These are phyloP conservation scores for Huiozyma naganishii DNA, from an alignment of 805 yeast species.

Conservation along the genomic window DNA sequence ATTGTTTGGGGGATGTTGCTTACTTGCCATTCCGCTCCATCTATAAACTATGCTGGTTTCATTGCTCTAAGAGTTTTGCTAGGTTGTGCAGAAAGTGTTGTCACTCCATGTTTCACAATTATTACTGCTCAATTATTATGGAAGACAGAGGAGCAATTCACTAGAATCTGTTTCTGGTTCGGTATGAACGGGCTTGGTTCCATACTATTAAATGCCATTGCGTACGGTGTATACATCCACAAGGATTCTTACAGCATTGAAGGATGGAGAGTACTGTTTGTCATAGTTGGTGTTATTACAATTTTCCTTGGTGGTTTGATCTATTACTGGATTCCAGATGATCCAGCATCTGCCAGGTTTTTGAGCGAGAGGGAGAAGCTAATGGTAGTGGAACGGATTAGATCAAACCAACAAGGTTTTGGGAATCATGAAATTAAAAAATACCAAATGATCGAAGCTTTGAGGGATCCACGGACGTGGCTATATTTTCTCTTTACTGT, in stretches of 20 bases:
- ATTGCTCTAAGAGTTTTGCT: constrained; percentile 38
- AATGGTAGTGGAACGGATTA: constrained; percentile 41
- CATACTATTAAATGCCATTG: constrained; percentile 40
- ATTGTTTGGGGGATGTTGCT: constrained; percentile 55
- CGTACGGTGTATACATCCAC: constrained; percentile 40
- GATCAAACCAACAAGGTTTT: constrained; percentile 46
- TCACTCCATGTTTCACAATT: constrained; percentile 47
- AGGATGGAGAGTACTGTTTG: constrained; percentile 52
- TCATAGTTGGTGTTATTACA: constrained; percentile 52
- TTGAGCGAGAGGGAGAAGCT: constrained; percentile 32
- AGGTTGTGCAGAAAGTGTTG: constrained; percentile 42
- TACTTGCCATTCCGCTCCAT: constrained; percentile 40
- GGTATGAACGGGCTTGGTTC: constrained; percentile 38
- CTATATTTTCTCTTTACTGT: constrained; percentile 33
- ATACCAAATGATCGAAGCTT: constrained; percentile 43
- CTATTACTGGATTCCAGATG: constrained; percentile 43
- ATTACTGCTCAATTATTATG: constrained; percentile 47
- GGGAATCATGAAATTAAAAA: constrained; percentile 45
- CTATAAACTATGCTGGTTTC: constrained; percentile 35
- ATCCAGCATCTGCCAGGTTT: constrained; percentile 41
- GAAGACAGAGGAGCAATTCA: constrained; percentile 36
- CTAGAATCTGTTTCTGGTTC: constrained; percentile 35
- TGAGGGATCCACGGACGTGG: constrained; percentile 42
- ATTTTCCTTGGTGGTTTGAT: constrained; percentile 39
- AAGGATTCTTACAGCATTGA: constrained; percentile 31